Evolutionary conservation across 352 stramenopile genomes (phyloP).

Genomic region (Achlya hypogyna): DNA sequence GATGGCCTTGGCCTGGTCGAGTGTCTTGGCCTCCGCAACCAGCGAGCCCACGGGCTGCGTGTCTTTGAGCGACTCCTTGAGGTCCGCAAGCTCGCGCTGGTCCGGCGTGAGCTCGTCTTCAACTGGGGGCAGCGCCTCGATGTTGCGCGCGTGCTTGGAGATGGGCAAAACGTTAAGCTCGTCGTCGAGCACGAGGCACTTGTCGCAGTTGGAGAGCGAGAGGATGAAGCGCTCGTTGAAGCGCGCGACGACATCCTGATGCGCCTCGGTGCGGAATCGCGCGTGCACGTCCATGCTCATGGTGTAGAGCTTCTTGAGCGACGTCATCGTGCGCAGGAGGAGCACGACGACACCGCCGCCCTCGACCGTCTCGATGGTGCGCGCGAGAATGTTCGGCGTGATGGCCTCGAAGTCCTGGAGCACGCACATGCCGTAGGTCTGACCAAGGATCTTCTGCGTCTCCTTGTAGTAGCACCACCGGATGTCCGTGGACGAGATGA

Average conservation of each 20-base stretch:
- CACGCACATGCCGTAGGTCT: conserved; percentile 97
- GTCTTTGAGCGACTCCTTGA: conserved; percentile 93
- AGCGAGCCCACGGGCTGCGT: conserved; percentile 93
- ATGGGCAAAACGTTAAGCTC: conserved; percentile 99
- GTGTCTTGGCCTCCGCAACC: conserved; percentile 90
- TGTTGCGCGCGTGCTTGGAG: conserved; percentile 85
- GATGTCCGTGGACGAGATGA: conserved; percentile 97
- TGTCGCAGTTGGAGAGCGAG: conserved; percentile 89
- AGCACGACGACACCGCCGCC: conserved; percentile 96
- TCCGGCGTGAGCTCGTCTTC: conserved; percentile 59
- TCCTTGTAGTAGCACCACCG: conserved; percentile 99
- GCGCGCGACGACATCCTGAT: conserved; percentile 92
- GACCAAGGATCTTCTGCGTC: conserved; percentile 97
- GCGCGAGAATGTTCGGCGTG: conserved; percentile 98
- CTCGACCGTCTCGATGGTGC: conserved; percentile 99
- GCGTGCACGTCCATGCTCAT: conserved; percentile 97
- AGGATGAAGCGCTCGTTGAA: conserved; percentile 99
- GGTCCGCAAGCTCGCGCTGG: conserved; percentile 84
- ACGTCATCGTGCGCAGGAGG: conserved; percentile 96
- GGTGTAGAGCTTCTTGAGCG: conserved; percentile 97
- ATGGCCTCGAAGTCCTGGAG: conserved; percentile 99
- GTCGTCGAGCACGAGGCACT: conserved; percentile 98
- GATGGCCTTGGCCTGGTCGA: conserved; percentile 94
- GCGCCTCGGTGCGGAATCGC: conserved; percentile 86
- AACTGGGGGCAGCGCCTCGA: conserved; percentile 68